Conservation (phyloP, 179 eudicot species). For the Silene coronaria region DNA sequence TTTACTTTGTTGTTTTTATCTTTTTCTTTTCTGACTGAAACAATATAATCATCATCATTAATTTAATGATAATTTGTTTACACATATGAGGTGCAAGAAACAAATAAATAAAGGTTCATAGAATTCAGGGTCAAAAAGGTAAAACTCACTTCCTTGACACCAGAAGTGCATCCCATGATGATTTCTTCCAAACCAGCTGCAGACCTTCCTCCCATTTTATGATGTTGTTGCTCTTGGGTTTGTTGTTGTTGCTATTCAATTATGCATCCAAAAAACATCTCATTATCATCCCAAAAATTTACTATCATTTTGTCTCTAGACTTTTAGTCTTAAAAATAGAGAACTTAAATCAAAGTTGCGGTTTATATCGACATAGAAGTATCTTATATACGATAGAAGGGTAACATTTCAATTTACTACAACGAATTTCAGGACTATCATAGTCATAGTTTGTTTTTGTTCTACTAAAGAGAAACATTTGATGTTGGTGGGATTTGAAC, state of each 20-base stretch:
- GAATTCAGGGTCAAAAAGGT: slow-evolving; percentile 52
- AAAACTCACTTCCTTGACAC: slow-evolving; percentile 57
- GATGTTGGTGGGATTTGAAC: too few species aligned
- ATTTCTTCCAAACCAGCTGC: slow-evolving; percentile 92
- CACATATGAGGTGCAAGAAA: not conserved
- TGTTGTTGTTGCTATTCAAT: slow-evolving; percentile 18
- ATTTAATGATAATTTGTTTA: not conserved
- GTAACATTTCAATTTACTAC: too few species aligned
- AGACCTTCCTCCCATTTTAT: slow-evolving; percentile 77
- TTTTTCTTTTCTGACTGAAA: slow-evolving; percentile 2
- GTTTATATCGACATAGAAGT: too few species aligned
- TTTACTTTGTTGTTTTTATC: slow-evolving; percentile 23
- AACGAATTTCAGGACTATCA: too few species aligned
- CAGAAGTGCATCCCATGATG: slow-evolving; percentile 88
- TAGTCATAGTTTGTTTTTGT: too few species aligned
- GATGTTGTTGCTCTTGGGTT: slow-evolving; percentile 46
- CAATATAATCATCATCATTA: not conserved
- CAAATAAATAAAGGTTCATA: slow-evolving; percentile 19
- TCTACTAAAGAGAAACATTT: too few species aligned
- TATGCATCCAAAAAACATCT: slow-evolving; percentile 17
- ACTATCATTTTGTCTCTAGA: slow-evolving; percentile 29
- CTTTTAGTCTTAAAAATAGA: not conserved
- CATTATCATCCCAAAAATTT: slow-evolving; percentile 27
- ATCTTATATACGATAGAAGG: too few species aligned
- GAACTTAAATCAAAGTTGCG: too few species aligned